phyloP scores from a whole-genome alignment of 225 moss, liverwort and hornwort species.

The Physcomitrium patens region DNA sequence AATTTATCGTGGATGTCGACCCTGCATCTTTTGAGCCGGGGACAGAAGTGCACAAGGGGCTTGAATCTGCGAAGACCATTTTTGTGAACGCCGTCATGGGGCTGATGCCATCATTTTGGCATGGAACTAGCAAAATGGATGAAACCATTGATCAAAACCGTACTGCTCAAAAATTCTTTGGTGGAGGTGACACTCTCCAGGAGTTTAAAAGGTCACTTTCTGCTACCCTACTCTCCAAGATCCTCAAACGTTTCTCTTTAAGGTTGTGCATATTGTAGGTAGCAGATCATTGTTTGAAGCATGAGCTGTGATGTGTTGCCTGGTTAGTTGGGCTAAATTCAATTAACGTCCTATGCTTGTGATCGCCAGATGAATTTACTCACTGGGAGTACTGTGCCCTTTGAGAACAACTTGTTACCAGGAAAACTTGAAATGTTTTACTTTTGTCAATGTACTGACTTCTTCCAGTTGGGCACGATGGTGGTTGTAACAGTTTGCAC shows the following conservation, averaged over 20 bases:
- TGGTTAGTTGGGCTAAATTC: conserved; percentile 1
- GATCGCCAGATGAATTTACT: not conserved
- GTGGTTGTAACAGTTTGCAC: conserved; percentile 60
- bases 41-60: conserved; percentile 45
- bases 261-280: conserved; percentile 4
- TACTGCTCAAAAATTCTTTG: conserved; percentile 79
- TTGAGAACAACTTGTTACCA: not conserved
- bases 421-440: conserved; percentile 7
- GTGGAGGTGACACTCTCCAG: conserved; percentile 89
- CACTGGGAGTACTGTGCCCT: not conserved
- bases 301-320: not conserved
- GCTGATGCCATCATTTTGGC: conserved; percentile 83
- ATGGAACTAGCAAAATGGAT: conserved; percentile 90
- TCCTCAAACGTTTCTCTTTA: not conserved
- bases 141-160: conserved; percentile 81
- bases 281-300: not conserved
- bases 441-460: not conserved
- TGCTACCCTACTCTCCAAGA: not conserved
- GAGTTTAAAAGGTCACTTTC: conserved; percentile 72
- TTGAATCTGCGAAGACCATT: conserved; percentile 69
- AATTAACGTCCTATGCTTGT: not conserved
- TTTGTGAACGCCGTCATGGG: conserved; percentile 94
- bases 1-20: conserved; percentile 83
- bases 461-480: not conserved
- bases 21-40: conserved; percentile 64